Evolutionary conservation across 1,139 yeast species (phyloP).

Genomic region (Candida freyschussii): DNA sequence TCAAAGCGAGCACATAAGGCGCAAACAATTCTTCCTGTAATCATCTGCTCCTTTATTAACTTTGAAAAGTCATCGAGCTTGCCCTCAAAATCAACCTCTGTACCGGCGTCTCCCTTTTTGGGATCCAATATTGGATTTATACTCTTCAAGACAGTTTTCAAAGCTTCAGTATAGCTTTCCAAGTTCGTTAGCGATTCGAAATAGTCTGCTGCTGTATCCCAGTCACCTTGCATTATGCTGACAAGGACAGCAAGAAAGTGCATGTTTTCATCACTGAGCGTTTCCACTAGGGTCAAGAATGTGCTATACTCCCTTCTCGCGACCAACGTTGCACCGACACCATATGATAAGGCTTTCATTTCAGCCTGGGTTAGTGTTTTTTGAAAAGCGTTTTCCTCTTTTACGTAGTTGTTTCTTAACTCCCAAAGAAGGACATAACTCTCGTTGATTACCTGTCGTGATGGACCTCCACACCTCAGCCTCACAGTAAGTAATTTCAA

Average conservation of each 20-base stretch:
- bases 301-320: slow-evolving; percentile 32
- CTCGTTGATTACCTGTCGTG: slow-evolving; percentile 25
- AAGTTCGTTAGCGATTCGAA: slow-evolving; percentile 5
- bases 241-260: slow-evolving; percentile 19
- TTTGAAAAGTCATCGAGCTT: slow-evolving; percentile 21
- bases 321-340: slow-evolving; percentile 28
- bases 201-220: slow-evolving; percentile 15
- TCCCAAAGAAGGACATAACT: slow-evolving; percentile 27
- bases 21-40: slow-evolving; percentile 31
- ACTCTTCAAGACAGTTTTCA: slow-evolving; percentile 6
- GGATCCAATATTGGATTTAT: slow-evolving; percentile 23
- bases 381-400: background rate
- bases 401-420: slow-evolving; percentile 14
- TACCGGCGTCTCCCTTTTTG: slow-evolving; percentile 10
- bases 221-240: slow-evolving; percentile 24
- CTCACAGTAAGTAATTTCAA: slow-evolving; percentile 21
- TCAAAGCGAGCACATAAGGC: slow-evolving; percentile 30
- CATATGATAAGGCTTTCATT: slow-evolving; percentile 19
- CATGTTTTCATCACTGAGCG: slow-evolving; percentile 8
- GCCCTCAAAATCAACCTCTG: slow-evolving; percentile 2
- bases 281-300: slow-evolving; percentile 22
- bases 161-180: background rate
- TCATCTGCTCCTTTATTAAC: slow-evolving; percentile 21
- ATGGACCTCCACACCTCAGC: slow-evolving; percentile 29
- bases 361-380: slow-evolving; percentile 1